Percentiles rank a stretch among this genome's conserved stretches.
These are phyloP conservation scores for Nematocida sp. DNA, from an alignment of 371 early-diverging fungal genomes.

Conservation along the genomic window DNA sequence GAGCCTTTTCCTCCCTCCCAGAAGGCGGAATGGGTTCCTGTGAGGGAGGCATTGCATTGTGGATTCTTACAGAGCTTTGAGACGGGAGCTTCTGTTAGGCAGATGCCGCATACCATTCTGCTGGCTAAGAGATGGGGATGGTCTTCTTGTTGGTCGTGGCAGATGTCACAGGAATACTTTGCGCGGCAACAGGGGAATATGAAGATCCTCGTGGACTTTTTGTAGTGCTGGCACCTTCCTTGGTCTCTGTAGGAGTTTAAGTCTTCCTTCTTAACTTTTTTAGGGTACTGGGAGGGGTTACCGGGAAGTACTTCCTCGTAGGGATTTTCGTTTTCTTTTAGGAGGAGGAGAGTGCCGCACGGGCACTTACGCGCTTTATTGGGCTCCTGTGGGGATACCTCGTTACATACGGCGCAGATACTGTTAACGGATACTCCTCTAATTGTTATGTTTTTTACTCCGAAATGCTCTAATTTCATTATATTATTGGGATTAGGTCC, in stretches of 20 bases:
- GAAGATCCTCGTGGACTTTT: constrained; percentile 84
- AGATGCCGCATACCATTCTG: constrained; percentile 82
- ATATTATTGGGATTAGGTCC: constrained; percentile 33
- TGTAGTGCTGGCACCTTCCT: constrained; percentile 84
- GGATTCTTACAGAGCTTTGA: constrained; percentile 69
- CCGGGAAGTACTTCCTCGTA: constrained; percentile 4
- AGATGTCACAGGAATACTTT: constrained; percentile 81
- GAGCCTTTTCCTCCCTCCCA: constrained; percentile 95
- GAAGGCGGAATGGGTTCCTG: constrained; percentile 69
- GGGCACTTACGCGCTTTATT: constrained; percentile 56
- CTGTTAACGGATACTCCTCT: not conserved
- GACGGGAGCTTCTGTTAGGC: constrained; percentile 76
- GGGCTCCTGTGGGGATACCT: constrained; percentile 9
- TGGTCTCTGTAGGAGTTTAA: constrained; percentile 64
- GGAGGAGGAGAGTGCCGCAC: constrained; percentile 71
- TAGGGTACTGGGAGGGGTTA: constrained; percentile 58
- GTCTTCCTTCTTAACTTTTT: constrained; percentile 64
- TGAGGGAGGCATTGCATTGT: constrained; percentile 66
- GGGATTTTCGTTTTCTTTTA: constrained; percentile 69
- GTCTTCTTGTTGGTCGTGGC: constrained; percentile 75
- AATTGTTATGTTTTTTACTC: constrained; percentile 12
- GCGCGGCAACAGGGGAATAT: constrained; percentile 83
- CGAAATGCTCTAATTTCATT: constrained; percentile 3
- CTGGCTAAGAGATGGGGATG: constrained; percentile 71
- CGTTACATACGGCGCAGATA: constrained; percentile 47